phyloP scores from a whole-genome alignment of 1,284 basidiomycete species.

The Trichosporon sp. region DNA sequence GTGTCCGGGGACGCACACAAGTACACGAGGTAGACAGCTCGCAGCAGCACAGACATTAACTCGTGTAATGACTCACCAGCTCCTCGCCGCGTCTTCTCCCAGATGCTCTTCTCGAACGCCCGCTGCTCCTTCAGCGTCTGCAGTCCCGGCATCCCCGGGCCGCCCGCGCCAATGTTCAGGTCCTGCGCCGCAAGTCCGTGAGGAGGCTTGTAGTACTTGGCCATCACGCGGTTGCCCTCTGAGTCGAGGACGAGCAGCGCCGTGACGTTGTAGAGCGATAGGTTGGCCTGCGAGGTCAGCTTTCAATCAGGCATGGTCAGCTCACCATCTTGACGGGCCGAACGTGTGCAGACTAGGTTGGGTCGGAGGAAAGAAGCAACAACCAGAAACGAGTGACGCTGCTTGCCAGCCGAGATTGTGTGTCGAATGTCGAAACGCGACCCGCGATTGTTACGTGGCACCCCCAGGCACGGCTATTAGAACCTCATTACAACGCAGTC shows the following conservation, averaged over 20 bases:
- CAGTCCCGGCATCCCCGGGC: constrained; percentile 51
- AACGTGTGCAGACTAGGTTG: not conserved
- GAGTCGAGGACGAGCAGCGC: constrained; percentile 90
- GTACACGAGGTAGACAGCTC: constrained; percentile 8
- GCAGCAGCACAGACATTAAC: not conserved
- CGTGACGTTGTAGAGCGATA: constrained; percentile 81
- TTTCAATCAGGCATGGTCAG: not conserved
- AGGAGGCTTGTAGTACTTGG: constrained; percentile 82
- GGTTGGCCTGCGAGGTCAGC: constrained; percentile 62
- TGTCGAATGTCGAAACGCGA: constrained; percentile 18
- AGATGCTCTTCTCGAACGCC: constrained; percentile 91
- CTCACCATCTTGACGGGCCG: constrained; percentile 12
- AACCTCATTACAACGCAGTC: too few relatives aligned
- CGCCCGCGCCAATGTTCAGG: constrained; percentile 48
- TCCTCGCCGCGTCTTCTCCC: constrained; percentile 90
- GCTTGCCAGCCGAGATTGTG: not conserved
- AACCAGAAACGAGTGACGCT: not conserved
- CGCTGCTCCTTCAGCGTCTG: constrained; percentile 86
- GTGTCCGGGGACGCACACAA: too few relatives aligned
- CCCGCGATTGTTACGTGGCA: constrained; percentile 20
- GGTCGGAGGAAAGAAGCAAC: not conserved
- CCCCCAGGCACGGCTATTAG: constrained; percentile 9
- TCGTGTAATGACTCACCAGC: constrained; percentile 66
- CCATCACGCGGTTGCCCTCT: constrained; percentile 89
- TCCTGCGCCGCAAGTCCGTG: constrained; percentile 62